Conservation (phyloP, 2,329 filamentous ascomycete species). For the Colletotrichum agaves region DNA sequence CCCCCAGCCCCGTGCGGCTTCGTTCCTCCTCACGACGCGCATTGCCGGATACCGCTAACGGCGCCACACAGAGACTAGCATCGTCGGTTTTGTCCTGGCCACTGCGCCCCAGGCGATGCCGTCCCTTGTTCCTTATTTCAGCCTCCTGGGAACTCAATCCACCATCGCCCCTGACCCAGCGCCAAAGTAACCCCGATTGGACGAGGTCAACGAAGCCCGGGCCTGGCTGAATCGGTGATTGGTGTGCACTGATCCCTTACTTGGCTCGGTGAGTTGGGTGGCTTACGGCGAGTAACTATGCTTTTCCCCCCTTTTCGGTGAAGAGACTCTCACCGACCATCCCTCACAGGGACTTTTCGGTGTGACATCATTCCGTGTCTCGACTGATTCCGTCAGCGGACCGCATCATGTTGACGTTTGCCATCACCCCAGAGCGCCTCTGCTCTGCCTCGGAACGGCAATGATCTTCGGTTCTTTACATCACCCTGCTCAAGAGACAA, state of each 20-base stretch:
- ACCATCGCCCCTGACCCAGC: constrained; percentile 26
- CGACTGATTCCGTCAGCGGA: constrained; percentile 13
- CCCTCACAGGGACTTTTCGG: not conserved
- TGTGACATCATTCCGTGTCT: constrained; percentile 35
- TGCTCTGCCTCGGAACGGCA: constrained; percentile 1
- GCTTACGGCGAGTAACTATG: too few relatives aligned
- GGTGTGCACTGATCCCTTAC: not conserved
- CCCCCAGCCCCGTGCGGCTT: constrained; percentile 12
- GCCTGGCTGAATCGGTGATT: not conserved
- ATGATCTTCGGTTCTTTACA: constrained; percentile 30
- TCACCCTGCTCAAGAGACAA: constrained; percentile 15
- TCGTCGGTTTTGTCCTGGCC: constrained; percentile 1
- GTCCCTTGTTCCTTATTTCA: not conserved
- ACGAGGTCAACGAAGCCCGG: constrained; percentile 6
- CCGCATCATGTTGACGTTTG: constrained; percentile 35
- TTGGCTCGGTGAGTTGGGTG: constrained; percentile 10
- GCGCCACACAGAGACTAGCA: constrained; percentile 19
- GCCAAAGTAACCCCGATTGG: constrained; percentile 16
- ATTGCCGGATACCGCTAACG: constrained; percentile 28
- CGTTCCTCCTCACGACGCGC: not conserved
- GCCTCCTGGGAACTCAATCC: not conserved
- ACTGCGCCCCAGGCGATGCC: not conserved
- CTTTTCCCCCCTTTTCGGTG: not conserved
- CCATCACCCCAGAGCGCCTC: constrained; percentile 23
- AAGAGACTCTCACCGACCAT: constrained; percentile 2